Evolutionary conservation across 345 rosid genomes (phyloP).

Genomic region (Salix suchowensis): DNA sequence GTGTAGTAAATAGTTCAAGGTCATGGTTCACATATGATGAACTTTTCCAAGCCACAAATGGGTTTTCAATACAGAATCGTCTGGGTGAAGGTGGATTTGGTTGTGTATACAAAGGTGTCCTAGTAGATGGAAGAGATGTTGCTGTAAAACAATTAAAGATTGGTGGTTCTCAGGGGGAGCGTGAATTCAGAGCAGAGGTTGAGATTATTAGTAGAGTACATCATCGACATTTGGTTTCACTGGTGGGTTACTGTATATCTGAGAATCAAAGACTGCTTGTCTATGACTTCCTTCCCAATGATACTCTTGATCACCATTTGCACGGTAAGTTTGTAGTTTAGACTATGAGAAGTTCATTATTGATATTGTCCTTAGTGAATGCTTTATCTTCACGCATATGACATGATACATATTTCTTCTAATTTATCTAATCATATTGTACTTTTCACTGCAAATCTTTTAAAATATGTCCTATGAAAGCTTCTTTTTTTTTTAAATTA

Average conservation of each 20-base stretch:
- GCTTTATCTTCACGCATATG: not conserved
- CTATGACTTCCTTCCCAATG: slow-evolving; percentile 77
- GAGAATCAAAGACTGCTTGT: slow-evolving; percentile 84
- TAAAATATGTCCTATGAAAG: not conserved
- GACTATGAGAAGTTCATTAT: not conserved
- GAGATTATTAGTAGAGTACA: slow-evolving; percentile 93
- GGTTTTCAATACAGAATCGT: slow-evolving; percentile 67
- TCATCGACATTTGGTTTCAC: slow-evolving; percentile 95
- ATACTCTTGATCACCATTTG: slow-evolving; percentile 89
- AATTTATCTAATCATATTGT: not conserved
- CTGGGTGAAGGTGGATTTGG: slow-evolving; percentile 99
- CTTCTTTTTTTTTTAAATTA: not conserved
- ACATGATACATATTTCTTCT: not conserved
- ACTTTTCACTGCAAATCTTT: not conserved
- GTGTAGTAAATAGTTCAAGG: slow-evolving; percentile 64
- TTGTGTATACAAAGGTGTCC: slow-evolving; percentile 85
- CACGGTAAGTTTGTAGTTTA: slow-evolving; percentile 54
- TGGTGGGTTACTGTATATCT: slow-evolving; percentile 90
- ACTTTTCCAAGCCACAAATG: slow-evolving; percentile 62
- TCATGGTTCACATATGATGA: slow-evolving; percentile 91
- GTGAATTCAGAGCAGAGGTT: slow-evolving; percentile 95
- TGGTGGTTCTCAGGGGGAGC: slow-evolving; percentile 96
- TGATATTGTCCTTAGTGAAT: not conserved
- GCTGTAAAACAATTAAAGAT: slow-evolving; percentile 95
- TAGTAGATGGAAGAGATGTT: slow-evolving; percentile 73